Evolutionary conservation across 192 early-diverging fungal species (phyloP).

Genomic region (Mortierella alpina): DNA sequence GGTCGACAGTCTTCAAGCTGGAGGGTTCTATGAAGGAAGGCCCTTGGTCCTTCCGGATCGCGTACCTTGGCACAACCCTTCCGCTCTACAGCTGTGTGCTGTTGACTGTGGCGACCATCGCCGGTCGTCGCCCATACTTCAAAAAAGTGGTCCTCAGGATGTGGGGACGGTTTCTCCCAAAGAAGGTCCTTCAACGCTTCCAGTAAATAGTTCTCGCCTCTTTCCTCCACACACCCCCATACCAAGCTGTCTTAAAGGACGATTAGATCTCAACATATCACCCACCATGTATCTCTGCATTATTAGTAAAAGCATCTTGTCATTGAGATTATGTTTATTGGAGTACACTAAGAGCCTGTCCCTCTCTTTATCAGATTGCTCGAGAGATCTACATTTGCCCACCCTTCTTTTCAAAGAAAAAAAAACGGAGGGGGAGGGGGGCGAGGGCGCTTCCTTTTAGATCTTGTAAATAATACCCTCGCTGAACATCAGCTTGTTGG

Average conservation of each 20-base stretch:
- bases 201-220: constrained; percentile 8
- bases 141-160: constrained; percentile 55
- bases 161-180: constrained; percentile 57
- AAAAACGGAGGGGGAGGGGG: background rate
- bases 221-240: background rate
- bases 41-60: constrained; percentile 56
- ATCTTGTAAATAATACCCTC: constrained; percentile 75
- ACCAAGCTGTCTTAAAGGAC: too few species aligned
- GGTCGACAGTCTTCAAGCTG: constrained; percentile 20
- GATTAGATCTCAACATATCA: too few species aligned
- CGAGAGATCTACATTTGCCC: too few species aligned
- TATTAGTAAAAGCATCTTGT: too few species aligned
- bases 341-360: too few species aligned
- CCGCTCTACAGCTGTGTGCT: constrained; percentile 55
- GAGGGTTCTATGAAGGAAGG: constrained; percentile 52
- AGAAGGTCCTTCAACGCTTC: constrained; percentile 39
- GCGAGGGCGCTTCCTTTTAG: constrained; percentile 40
- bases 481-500: constrained; percentile 80
- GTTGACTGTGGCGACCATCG: constrained; percentile 46
- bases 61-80: constrained; percentile 53
- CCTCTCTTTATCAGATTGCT: too few species aligned
- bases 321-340: too few species aligned
- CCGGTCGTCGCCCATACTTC: constrained; percentile 53
- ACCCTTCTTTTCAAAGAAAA: background rate
- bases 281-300: too few species aligned